phyloP scores from a whole-genome alignment of 2,329 filamentous ascomycete genomes.

The Arachnomyces sp. region DNA sequence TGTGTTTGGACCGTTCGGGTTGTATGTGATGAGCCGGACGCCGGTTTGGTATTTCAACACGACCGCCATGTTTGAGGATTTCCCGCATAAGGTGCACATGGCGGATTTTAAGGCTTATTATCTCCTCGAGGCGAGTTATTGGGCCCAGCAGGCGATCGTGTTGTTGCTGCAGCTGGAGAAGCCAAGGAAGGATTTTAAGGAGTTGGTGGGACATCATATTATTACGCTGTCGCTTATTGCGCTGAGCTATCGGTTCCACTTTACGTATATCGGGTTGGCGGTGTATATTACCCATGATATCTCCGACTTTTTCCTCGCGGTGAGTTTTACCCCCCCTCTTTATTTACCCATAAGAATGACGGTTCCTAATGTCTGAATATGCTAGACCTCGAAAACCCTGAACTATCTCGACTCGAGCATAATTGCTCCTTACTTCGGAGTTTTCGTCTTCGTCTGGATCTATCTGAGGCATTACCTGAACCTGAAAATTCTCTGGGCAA shows the following conservation, averaged over 20 bases:
- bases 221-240: conserved; percentile 78
- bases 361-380: not conserved
- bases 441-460: conserved; percentile 78
- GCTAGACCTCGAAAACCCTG: conserved; percentile 76
- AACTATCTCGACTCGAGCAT: conserved; percentile 80
- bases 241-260: conserved; percentile 90
- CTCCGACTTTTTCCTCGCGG: conserved; percentile 89
- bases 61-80: conserved; percentile 77
- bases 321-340: conserved; percentile 41
- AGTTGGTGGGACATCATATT: conserved; percentile 85
- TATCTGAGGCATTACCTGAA: conserved; percentile 74
- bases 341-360: not conserved
- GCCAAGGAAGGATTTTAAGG: conserved; percentile 89
- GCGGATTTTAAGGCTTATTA: conserved; percentile 91
- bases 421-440: conserved; percentile 73
- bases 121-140: conserved; percentile 87
- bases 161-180: conserved; percentile 82
- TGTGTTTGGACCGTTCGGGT: conserved; percentile 70
- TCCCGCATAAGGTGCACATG: conserved; percentile 75
- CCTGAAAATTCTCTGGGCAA: conserved; percentile 40
- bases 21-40: conserved; percentile 88
- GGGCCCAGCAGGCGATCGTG: conserved; percentile 89
- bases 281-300: conserved; percentile 95
- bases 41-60: conserved; percentile 96
- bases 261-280: conserved; percentile 86